Conservation (phyloP, 352 stramenopile genomes). For the Phytophthora vignae region DNA sequence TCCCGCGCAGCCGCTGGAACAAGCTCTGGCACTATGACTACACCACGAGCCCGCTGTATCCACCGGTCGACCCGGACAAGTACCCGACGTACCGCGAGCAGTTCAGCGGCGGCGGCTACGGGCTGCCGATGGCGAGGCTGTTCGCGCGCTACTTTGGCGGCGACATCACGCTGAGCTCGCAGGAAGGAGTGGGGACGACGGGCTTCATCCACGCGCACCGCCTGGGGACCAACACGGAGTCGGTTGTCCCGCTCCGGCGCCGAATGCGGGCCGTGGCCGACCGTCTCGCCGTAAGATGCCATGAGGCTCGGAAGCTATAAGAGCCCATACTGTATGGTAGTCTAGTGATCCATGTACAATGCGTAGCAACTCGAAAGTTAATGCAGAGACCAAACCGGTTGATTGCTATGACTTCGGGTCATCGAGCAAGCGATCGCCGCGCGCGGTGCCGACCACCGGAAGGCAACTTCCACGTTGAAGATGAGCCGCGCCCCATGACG, state of each 20-base stretch:
- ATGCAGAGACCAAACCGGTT: background rate
- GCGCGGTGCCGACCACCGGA: conserved; percentile 17
- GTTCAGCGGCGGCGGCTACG: conserved; percentile 15
- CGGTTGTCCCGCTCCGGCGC: conserved; percentile 2
- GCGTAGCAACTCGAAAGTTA: too few relatives aligned
- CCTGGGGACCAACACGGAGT: conserved; percentile 36
- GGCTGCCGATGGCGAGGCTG: conserved; percentile 87
- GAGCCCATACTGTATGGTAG: background rate
- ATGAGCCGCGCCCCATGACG: background rate
- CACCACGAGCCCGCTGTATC: conserved; percentile 8
- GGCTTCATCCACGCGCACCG: conserved; percentile 76
- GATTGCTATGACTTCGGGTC: conserved; percentile 10
- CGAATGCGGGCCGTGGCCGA: background rate
- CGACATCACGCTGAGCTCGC: conserved; percentile 97
- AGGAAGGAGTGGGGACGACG: conserved; percentile 97
- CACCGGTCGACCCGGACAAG: conserved; percentile 12
- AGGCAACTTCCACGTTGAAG: conserved; percentile 19
- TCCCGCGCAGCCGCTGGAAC: conserved; percentile 9
- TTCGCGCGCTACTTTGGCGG: conserved; percentile 99
- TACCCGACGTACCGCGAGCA: conserved; percentile 16
- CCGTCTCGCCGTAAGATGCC: background rate
- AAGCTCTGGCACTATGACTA: conserved; percentile 21
- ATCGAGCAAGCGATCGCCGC: background rate
- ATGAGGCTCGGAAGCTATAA: too few relatives aligned
- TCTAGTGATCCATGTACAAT: background rate